These are phyloP conservation scores for Phytophthora tubulina DNA, from an alignment of 352 stramenopile genomes.

Conservation along the genomic window DNA sequence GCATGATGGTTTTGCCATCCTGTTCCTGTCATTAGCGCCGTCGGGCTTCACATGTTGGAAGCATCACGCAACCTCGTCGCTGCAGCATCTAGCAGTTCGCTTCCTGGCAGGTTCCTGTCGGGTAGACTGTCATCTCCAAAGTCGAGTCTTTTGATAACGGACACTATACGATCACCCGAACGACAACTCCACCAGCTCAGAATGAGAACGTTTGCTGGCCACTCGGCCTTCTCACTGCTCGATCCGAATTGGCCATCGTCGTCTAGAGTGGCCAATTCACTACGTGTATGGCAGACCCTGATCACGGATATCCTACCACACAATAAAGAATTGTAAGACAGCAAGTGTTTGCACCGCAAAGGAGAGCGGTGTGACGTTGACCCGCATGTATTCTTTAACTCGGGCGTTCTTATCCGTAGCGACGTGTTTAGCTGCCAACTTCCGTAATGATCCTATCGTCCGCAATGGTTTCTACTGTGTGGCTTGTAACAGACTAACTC, in stretches of 20 bases:
- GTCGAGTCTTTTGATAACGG: no score
- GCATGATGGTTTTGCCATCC: not conserved
- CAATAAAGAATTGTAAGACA: no score
- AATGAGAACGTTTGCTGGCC: conserved; percentile 6
- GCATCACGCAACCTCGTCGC: conserved; percentile 1
- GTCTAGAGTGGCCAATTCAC: no score
- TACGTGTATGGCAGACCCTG: no score
- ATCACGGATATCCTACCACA: no score
- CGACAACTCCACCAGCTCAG: not conserved
- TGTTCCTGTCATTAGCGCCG: conserved; percentile 16
- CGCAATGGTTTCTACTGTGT: conserved; percentile 31
- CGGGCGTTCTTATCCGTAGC: conserved; percentile 3
- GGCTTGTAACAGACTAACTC: conserved; percentile 18
- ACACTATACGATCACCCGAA: not conserved
- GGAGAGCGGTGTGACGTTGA: not conserved
- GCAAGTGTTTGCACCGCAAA: no score
- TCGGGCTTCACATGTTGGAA: not conserved
- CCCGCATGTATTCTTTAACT: conserved; percentile 13
- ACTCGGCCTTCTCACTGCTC: not conserved
- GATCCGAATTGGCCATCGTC: no score
- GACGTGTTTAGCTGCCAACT: conserved; percentile 23
- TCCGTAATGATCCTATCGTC: conserved; percentile 17
- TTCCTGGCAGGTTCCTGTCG: not conserved
- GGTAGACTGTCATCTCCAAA: not conserved
- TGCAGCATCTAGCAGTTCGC: conserved; percentile 21